A percentile compares a stretch with the other conserved stretches of the same genome.
Conservation (phyloP, 1,139 yeast genomes). For the Pichia kudriavzevii region DNA sequence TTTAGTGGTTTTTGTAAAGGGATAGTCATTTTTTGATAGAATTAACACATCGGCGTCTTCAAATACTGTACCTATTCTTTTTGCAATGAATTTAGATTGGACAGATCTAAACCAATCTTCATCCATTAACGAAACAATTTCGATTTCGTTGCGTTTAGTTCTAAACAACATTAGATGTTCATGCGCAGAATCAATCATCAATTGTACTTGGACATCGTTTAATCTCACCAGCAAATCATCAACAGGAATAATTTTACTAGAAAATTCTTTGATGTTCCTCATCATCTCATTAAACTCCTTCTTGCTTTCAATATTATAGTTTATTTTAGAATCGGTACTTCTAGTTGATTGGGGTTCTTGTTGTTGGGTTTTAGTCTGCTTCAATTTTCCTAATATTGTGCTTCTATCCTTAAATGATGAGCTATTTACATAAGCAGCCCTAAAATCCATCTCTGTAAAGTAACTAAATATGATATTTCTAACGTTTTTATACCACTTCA, state of each 20-base stretch:
- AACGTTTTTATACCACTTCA: constrained; percentile 72
- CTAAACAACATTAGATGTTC: constrained; percentile 59
- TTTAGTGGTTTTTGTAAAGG: constrained; percentile 27
- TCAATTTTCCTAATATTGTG: constrained; percentile 1
- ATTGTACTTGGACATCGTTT: constrained; percentile 78
- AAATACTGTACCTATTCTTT: constrained; percentile 65
- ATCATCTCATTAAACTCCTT: constrained; percentile 47
- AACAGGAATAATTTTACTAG: constrained; percentile 22
- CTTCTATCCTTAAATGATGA: constrained; percentile 21
- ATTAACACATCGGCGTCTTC: constrained; percentile 66
- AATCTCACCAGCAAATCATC: constrained; percentile 64
- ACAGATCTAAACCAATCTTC: constrained; percentile 14
- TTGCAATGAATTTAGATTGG: constrained; percentile 37
- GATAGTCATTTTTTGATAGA: constrained; percentile 42
- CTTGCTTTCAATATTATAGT: neutral
- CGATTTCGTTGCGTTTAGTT: constrained; percentile 63
- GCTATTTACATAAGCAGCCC: constrained; percentile 44
- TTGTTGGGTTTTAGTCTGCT: neutral
- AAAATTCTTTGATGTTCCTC: constrained; percentile 35
- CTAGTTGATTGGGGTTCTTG: too few species aligned
- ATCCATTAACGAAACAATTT: constrained; percentile 52
- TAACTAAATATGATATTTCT: constrained; percentile 61
- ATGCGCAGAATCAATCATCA: constrained; percentile 59
- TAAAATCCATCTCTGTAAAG: constrained; percentile 56
- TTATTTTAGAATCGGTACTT: too few species aligned